Evolutionary conservation across 352 stramenopile genomes (phyloP), one percentile per base, ranked within the genome.

Genomic region (Plasmopara muralis): DNA sequence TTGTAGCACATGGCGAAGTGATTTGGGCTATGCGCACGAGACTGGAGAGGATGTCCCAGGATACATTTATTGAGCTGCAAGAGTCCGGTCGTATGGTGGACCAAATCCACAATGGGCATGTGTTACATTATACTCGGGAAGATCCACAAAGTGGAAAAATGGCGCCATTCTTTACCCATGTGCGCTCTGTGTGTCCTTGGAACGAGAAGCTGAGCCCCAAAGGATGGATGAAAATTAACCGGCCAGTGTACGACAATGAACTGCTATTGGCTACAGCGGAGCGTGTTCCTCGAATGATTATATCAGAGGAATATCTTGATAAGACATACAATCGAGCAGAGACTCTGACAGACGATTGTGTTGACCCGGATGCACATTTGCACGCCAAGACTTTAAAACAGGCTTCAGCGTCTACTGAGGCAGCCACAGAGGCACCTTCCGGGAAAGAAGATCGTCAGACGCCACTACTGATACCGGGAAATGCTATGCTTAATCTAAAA

Each of bases 21-120:
- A 95, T 95, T 66, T 95, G 85, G 85, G 85, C 85, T 12, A 87
- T 95, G 66, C 83, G 85, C 37, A 91, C 83, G 40, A 73, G 85
- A 1, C 70, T 95, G 13, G 85, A 95, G 63, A 77, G 83, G 29
- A 93, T 95, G 83, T 87, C 76, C 12, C 83, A 94, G 47, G 83
- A 93, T 57, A 91, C 74, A 30, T 95, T 92, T 49, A 82, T 83
- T 31, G 84, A 95, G 56, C 61, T 95, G 5, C 82, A 93, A 47
- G 74, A 91, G 44, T 89, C 77, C 0, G 80, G 80, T 0, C 77
- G 85, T 47, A 90, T 90, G 80, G 82, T 92, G 16, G 85, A 95
- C 45, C 85, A 93, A 68, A 87, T 95, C 40, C 80, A 95, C 63
- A 95, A 95, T 54, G 85, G 83, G 4, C 82, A 93, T 50, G 87